Percentiles rank a stretch among this genome's conserved stretches.
These are phyloP conservation scores for Biancaea sappan DNA, from an alignment of 306 rosid genomes.

Conservation along the genomic window DNA sequence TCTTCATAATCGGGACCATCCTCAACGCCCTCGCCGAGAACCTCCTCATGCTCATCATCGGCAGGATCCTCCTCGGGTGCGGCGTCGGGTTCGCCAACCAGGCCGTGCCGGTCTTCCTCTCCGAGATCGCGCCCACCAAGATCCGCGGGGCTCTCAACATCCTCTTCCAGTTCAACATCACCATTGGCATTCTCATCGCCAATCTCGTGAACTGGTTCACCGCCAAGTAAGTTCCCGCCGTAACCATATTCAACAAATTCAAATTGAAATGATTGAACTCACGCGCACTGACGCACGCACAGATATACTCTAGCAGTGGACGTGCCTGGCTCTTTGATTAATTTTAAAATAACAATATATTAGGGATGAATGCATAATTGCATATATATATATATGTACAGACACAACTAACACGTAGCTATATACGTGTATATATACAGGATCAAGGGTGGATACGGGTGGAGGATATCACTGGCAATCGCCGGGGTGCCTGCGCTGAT, in stretches of 20 bases:
- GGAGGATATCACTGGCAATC: constrained; percentile 66
- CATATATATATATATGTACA: no score
- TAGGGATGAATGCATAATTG: no score
- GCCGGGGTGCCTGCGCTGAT: constrained; percentile 55
- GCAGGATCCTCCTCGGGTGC: constrained; percentile 67
- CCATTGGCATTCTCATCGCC: constrained; percentile 68
- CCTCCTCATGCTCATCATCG: constrained; percentile 56
- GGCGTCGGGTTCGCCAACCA: constrained; percentile 88
- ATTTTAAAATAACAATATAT: no score
- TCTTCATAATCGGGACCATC: constrained; percentile 61
- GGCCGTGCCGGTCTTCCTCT: constrained; percentile 71
- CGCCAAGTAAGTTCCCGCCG: constrained; percentile 46
- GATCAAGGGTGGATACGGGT: constrained; percentile 62
- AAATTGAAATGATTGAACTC: no score
- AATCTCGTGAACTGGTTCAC: constrained; percentile 55
- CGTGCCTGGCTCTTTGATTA: no score
- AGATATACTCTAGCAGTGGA: no score
- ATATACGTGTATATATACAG: no score
- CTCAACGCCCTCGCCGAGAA: constrained; percentile 48
- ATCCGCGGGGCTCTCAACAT: constrained; percentile 74
- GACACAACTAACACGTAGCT: no score
- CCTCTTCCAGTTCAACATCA: constrained; percentile 63
- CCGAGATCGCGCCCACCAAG: constrained; percentile 74
- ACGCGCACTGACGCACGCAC: no score
- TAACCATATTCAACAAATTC: no score